Base-by-base conservation (phyloP, 495 filamentous ascomycete species). In the Barbatosphaeria neglecta region DNA sequence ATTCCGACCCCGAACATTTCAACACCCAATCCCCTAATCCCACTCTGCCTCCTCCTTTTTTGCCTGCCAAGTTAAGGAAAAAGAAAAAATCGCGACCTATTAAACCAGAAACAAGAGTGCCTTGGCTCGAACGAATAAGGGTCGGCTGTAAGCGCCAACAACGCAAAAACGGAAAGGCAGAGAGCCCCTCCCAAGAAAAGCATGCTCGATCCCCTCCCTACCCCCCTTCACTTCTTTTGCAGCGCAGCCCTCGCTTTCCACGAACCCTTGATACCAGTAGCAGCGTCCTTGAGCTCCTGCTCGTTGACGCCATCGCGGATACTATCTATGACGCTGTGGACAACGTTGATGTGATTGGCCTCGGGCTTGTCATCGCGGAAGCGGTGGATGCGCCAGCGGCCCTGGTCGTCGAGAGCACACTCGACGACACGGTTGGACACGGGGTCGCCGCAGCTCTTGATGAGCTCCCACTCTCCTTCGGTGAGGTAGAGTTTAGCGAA, bases 311-410 rank as follows among this genome's bases (percentile, higher is more conserved):
- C 86, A 60, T 95, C 87, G 46, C 76, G 64, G 44, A 95, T 93
- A 62, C 83, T 89, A 51, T 89, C 79, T 42, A 93, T 69, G 13
- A 95, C 90, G 50, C 80, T 85, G 18, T 82, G 66, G 1, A 93
- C 87, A 0, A 83, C 88, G 22, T 67, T 76, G 33, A 86, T 82
- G 61, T 95, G 87, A 59, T 98, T 98, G 2, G 84, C 87, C 49
- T 95, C 84, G 10, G 70, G 68, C 62, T 98, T 98, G 57, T 98
- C 92, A 46, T 95, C 88, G 8, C 92, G 73, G 52, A 95, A 84
- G 38, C 88, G 77, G 53, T 89, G 81, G 61, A 85, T 87, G 27
- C 87, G 76, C 92, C 92, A 98, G 19, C 78, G 68, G 20, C 71
- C 72, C 47, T 83, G 58, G 17, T 69, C 63, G 54, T 95, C 86